Evolutionary conservation across 1,284 basidiomycete genomes (phyloP).

Genomic region (Sparassis latifolia): DNA sequence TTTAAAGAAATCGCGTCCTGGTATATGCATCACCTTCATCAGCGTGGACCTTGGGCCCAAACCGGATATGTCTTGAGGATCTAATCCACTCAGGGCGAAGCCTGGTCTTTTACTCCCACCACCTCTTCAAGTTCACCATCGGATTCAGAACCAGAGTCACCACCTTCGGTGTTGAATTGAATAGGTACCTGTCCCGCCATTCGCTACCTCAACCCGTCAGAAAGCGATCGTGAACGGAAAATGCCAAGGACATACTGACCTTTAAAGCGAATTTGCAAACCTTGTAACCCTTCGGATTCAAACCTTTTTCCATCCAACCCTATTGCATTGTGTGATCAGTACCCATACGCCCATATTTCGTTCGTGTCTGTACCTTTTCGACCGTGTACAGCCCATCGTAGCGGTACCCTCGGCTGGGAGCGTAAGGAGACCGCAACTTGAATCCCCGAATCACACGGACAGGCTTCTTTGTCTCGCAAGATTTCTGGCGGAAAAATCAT

Average conservation of each 20-base stretch:
- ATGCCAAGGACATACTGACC: slow-evolving; percentile 31
- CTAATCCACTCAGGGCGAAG: too few species aligned
- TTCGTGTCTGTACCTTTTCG: slow-evolving; percentile 44
- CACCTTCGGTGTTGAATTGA: slow-evolving; percentile 8
- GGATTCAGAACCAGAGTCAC: slow-evolving; percentile 4
- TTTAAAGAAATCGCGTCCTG: too few species aligned
- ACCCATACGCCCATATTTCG: neutral
- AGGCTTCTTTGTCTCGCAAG: slow-evolving; percentile 66
- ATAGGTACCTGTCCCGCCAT: slow-evolving; percentile 54
- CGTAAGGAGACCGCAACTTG: slow-evolving; percentile 65
- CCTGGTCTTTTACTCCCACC: too few species aligned
- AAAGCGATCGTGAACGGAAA: neutral
- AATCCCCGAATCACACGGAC: slow-evolving; percentile 79
- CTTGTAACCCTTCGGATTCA: slow-evolving; percentile 55
- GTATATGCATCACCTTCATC: too few species aligned
- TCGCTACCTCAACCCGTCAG: slow-evolving; percentile 36
- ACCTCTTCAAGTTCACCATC: neutral
- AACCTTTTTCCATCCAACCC: slow-evolving; percentile 67
- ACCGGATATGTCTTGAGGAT: too few species aligned
- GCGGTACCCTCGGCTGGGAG: slow-evolving; percentile 73
- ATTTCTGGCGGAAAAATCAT: slow-evolving; percentile 39
- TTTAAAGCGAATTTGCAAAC: slow-evolving; percentile 80
- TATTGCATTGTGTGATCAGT: slow-evolving; percentile 17
- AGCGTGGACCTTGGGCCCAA: too few species aligned
- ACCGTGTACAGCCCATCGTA: slow-evolving; percentile 81